Evolutionary conservation across 2,329 filamentous ascomycete species (phyloP).

Genomic region (Venturia nashicola): DNA sequence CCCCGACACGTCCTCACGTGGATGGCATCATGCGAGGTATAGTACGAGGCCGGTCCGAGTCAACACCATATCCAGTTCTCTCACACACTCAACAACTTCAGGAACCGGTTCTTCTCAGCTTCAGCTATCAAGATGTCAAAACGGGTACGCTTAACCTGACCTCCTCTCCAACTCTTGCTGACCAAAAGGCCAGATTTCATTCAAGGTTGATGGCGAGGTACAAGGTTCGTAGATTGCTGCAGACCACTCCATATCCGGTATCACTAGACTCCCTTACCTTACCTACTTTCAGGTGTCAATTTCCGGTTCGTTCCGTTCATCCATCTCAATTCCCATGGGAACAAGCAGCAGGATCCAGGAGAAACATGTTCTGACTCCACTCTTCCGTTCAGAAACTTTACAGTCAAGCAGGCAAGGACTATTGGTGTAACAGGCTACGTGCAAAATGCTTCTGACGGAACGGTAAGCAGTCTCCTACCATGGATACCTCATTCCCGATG

Average conservation of each 20-base stretch:
- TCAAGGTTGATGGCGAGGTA: conserved; percentile 34
- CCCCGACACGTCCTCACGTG: background rate
- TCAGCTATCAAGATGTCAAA: background rate
- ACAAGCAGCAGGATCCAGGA: background rate
- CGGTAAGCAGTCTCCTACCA: conserved; percentile 18
- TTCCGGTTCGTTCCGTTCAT: conserved; percentile 30
- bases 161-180: background rate
- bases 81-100: background rate
- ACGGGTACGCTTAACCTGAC: background rate
- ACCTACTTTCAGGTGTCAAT: conserved; percentile 28
- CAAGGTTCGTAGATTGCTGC: conserved; percentile 23
- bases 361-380: background rate
- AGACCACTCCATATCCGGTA: background rate
- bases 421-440: conserved; percentile 34
- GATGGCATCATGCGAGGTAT: background rate
- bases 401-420: conserved; percentile 29
- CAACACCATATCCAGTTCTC: background rate
- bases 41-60: background rate
- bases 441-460: conserved; percentile 33
- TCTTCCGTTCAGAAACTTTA: conserved; percentile 22
- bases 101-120: background rate
- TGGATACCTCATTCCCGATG: background rate
- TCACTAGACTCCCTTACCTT: background rate
- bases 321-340: background rate
- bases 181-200: conserved; percentile 27